A percentile compares a stretch with the other conserved stretches of the same genome.
These are phyloP conservation scores for Rhodotorula mucilaginosa DNA, from an alignment of 1,284 basidiomycete species.

Conservation along the genomic window DNA sequence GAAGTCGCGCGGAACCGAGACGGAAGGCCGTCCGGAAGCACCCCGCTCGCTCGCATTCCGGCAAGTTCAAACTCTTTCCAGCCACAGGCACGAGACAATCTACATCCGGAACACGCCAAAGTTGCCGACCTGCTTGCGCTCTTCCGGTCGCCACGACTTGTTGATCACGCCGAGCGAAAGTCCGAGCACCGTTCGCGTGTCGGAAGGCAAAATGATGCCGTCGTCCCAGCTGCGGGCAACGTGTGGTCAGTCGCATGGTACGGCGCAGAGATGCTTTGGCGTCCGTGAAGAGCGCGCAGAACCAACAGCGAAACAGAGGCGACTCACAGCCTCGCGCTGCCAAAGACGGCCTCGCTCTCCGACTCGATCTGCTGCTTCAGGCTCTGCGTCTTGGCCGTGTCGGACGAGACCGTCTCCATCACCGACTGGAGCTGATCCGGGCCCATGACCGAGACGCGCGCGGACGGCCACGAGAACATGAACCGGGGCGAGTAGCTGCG, in stretches of 20 bases:
- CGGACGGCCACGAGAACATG: conserved; percentile 98
- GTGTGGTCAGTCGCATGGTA: not conserved
- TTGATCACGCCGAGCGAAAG: conserved; percentile 72
- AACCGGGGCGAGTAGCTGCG: conserved; percentile 84
- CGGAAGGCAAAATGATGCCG: conserved; percentile 86
- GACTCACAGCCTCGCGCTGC: conserved; percentile 74
- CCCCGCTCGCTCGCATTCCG: not conserved
- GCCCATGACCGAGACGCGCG: conserved; percentile 95
- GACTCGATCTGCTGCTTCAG: conserved; percentile 78
- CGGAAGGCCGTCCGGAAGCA: not conserved
- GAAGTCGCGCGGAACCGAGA: not conserved
- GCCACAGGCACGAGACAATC: conserved; percentile 23
- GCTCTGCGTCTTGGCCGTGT: conserved; percentile 68
- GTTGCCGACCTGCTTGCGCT: conserved; percentile 64
- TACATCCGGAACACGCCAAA: conserved; percentile 91
- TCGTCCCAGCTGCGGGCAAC: conserved; percentile 61
- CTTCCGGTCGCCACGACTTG: conserved; percentile 45
- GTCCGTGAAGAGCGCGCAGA: too few species aligned
- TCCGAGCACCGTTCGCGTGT: conserved; percentile 83
- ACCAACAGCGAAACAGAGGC: not conserved
- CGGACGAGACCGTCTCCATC: conserved; percentile 85
- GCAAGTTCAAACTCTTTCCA: not conserved
- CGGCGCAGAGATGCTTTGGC: too few species aligned
- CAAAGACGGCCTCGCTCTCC: conserved; percentile 81
- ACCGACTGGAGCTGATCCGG: conserved; percentile 83